phyloP scores from a whole-genome alignment of 768 basidiomycete genomes.

The Termitomyces sp. region DNA sequence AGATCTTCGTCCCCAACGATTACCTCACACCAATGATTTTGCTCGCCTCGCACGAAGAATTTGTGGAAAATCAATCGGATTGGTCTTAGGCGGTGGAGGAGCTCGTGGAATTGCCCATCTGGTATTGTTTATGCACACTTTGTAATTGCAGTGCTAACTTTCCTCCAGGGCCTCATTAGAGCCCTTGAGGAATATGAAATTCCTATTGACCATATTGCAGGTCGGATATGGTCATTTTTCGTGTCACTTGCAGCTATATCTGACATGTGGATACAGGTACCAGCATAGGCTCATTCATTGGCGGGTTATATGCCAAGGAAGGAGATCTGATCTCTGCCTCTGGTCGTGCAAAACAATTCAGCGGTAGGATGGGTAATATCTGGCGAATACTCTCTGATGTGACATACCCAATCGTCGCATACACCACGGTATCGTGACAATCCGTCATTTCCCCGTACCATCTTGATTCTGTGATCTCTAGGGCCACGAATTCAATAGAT shows the following conservation, averaged over 20 bases:
- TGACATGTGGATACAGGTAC: conserved; percentile 44
- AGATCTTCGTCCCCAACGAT: conserved; percentile 63
- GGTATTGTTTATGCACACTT: conserved; percentile 15
- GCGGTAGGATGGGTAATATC: conserved; percentile 86
- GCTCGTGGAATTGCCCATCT: conserved; percentile 64
- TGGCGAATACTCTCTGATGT: conserved; percentile 94
- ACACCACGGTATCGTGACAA: conserved; percentile 58
- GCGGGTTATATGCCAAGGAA: conserved; percentile 92
- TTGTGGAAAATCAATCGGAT: conserved; percentile 88
- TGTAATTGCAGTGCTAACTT: conserved; percentile 6
- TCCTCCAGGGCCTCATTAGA: conserved; percentile 74
- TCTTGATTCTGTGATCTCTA: conserved; percentile 25
- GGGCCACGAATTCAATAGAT: conserved; percentile 94
- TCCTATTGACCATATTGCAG: conserved; percentile 91
- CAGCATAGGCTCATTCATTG: conserved; percentile 89
- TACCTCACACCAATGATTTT: conserved; percentile 87
- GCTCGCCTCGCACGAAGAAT: conserved; percentile 85
- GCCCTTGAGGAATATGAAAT: conserved; percentile 89
- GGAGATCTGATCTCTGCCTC: conserved; percentile 83
- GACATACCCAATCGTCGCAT: conserved; percentile 87
- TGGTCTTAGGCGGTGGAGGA: conserved; percentile 97
- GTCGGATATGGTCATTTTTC: conserved; percentile 26
- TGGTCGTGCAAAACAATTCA: conserved; percentile 88
- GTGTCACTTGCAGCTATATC: not conserved
- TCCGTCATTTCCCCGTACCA: not conserved